Conservation (phyloP, 1,284 basidiomycete genomes). For the Ceratobasidium sp. region DNA sequence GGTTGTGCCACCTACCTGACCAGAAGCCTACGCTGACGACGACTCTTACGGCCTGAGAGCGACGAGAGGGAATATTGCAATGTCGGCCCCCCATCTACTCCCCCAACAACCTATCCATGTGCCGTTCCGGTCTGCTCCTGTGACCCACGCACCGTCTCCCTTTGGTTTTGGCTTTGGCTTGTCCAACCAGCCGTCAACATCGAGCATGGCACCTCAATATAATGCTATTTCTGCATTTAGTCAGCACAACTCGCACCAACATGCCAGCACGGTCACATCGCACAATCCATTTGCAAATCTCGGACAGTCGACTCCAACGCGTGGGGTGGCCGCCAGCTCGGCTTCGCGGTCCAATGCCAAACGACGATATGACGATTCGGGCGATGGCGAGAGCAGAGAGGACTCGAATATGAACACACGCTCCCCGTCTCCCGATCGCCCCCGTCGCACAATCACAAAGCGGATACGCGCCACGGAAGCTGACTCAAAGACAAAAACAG, state of each 20-base stretch:
- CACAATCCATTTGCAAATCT: conserved; percentile 10
- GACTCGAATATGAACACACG: conserved; percentile 37
- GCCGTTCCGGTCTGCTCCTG: conserved; percentile 66
- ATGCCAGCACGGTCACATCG: conserved; percentile 47
- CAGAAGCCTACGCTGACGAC: conserved; percentile 53
- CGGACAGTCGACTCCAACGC: conserved; percentile 4
- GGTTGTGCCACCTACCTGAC: conserved; percentile 64
- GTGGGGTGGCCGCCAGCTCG: conserved; percentile 51
- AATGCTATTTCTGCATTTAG: too few relatives aligned
- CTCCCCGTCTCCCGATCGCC: conserved; percentile 38
- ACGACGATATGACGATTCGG: conserved; percentile 65
- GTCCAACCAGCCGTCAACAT: conserved; percentile 28
- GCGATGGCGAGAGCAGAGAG: conserved; percentile 52
- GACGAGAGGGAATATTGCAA: not conserved
- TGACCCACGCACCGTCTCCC: conserved; percentile 65
- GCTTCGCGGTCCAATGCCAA: conserved; percentile 54
- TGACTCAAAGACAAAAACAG: conserved; percentile 45
- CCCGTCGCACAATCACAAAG: conserved; percentile 32
- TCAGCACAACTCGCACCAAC: conserved; percentile 45
- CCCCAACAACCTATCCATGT: conserved; percentile 47
- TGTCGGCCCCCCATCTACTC: conserved; percentile 28
- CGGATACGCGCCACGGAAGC: conserved; percentile 47
- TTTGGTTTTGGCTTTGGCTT: conserved; percentile 75
- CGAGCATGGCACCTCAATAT: conserved; percentile 49
- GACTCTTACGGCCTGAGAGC: conserved; percentile 2